Evolutionary conservation across 345 rosid species (phyloP).

Genomic region (Carallia pectinifolia): DNA sequence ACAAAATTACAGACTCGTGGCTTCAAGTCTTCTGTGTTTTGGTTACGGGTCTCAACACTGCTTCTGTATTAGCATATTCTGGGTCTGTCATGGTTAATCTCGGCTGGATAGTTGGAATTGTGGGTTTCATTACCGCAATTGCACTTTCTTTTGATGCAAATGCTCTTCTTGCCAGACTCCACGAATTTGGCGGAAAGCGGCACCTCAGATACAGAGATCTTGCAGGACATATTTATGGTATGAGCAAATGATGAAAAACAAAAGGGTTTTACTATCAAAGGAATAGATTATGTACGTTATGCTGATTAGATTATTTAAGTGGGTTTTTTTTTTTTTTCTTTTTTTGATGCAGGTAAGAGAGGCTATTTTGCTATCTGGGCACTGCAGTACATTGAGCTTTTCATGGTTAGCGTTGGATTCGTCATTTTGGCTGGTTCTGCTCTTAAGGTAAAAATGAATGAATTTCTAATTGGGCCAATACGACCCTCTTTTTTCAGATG

Average conservation of each 20-base stretch:
- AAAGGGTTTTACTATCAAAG: neutral
- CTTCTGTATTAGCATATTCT: slow-evolving; percentile 82
- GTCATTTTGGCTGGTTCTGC: slow-evolving; percentile 77
- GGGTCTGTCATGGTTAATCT: slow-evolving; percentile 87
- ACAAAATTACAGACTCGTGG: slow-evolving; percentile 73
- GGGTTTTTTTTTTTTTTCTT: neutral
- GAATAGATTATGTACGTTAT: neutral
- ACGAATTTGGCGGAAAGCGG: slow-evolving; percentile 82
- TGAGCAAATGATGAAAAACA: neutral
- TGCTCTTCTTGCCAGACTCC: slow-evolving; percentile 78
- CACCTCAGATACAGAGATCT: slow-evolving; percentile 95
- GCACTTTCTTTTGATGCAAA: slow-evolving; percentile 75
- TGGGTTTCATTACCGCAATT: slow-evolving; percentile 71
- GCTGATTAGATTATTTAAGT: neutral
- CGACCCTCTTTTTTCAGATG: too few relatives aligned
- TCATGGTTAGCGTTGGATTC: slow-evolving; percentile 80
- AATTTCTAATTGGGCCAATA: too few relatives aligned
- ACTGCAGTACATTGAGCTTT: slow-evolving; percentile 71
- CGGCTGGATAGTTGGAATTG: slow-evolving; percentile 77
- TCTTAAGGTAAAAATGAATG: slow-evolving; percentile 51
- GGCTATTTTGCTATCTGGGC: slow-evolving; percentile 74
- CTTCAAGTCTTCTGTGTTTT: slow-evolving; percentile 77
- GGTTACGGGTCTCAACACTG: slow-evolving; percentile 86
- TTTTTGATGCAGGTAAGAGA: slow-evolving; percentile 49
- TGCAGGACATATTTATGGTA: slow-evolving; percentile 78